These are phyloP conservation scores for Udeniomyces megalosporus DNA, from an alignment of 768 basidiomycete species.

Conservation along the genomic window DNA sequence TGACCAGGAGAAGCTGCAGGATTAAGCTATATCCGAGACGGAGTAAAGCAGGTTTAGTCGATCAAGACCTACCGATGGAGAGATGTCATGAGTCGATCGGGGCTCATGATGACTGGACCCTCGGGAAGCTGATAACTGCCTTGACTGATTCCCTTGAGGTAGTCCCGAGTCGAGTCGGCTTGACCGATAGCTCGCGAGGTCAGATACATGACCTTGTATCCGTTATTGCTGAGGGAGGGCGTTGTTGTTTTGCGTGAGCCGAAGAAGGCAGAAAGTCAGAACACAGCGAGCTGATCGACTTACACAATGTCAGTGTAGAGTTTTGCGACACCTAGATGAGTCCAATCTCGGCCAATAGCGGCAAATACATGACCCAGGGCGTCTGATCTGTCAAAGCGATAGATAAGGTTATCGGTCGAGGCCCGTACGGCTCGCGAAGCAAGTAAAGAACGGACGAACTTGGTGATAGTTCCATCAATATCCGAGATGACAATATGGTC, in stretches of 20 bases:
- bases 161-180: conserved; percentile 88
- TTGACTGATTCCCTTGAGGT: conserved; percentile 86
- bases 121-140: conserved; percentile 92
- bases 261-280: neutral
- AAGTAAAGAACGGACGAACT: conserved; percentile 38
- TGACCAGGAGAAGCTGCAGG: neutral
- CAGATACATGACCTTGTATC: conserved; percentile 94
- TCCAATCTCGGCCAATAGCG: conserved; percentile 97
- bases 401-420: neutral
- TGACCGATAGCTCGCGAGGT: conserved; percentile 95
- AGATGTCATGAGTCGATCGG: conserved; percentile 83
- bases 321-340: conserved; percentile 90
- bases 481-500: conserved; percentile 87
- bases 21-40: neutral
- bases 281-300: neutral
- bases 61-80: conserved; percentile 79
- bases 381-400: conserved; percentile 50
- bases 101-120: conserved; percentile 97
- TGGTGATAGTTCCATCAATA: conserved; percentile 98
- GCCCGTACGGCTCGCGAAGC: neutral
- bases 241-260: no score
- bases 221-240: conserved; percentile 52
- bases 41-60: neutral
- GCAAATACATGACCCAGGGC: conserved; percentile 92
- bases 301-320: conserved; percentile 73